Conservation (phyloP, 2,329 filamentous ascomycete genomes). For the Teratosphaeria zuluensis region DNA sequence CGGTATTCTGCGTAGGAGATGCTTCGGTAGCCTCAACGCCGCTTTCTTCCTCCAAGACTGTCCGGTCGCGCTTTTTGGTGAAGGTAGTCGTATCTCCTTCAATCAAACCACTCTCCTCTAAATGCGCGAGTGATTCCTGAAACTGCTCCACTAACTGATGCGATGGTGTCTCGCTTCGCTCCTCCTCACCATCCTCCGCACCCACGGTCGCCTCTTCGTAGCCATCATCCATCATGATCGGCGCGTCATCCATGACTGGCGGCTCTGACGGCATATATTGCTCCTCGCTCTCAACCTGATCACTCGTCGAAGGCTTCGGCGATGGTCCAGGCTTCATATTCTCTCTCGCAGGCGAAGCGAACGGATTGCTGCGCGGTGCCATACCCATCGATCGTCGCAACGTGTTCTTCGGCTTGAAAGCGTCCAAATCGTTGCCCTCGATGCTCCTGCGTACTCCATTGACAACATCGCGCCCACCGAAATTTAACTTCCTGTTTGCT, state of each 20-base stretch:
- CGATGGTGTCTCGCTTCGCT: background rate
- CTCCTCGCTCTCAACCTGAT: constrained; percentile 4
- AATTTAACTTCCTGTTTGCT: constrained; percentile 25
- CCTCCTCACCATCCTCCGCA: background rate
- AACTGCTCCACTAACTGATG: background rate
- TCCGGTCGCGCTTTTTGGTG: constrained; percentile 7
- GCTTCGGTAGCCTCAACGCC: background rate
- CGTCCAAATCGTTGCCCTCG: constrained; percentile 16
- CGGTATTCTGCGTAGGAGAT: background rate
- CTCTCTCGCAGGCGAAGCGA: constrained; percentile 9
- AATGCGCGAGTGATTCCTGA: background rate
- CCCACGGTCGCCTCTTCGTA: constrained; percentile 1
- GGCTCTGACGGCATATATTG: background rate
- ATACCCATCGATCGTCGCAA: constrained; percentile 18
- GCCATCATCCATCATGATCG: constrained; percentile 2
- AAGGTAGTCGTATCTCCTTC: background rate
- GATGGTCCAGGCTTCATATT: background rate
- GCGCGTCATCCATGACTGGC: constrained; percentile 4
- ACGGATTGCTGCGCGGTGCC: constrained; percentile 8
- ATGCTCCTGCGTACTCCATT: constrained; percentile 15
- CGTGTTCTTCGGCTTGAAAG: constrained; percentile 22
- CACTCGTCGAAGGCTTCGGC: background rate
- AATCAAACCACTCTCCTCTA: background rate
- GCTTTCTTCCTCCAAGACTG: constrained; percentile 5
- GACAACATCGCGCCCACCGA: constrained; percentile 17